Conservation (phyloP, 1,284 basidiomycete species). For the Trametes polyzona region DNA sequence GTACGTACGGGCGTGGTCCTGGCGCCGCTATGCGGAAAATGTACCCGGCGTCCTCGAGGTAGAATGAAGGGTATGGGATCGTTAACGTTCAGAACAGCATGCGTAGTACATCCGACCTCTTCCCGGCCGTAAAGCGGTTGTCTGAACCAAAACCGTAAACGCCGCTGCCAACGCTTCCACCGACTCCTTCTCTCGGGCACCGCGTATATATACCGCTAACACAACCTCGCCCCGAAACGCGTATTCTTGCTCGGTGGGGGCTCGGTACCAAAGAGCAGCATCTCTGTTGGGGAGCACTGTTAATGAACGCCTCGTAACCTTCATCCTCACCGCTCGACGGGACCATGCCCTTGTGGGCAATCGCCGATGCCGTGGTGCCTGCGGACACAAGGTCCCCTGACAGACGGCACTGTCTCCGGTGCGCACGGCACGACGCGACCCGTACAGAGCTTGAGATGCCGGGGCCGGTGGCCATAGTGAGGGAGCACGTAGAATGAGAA, state of each 20-base stretch:
- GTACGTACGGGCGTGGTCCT: slow-evolving; percentile 2
- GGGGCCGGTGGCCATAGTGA: neutral
- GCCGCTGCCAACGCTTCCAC: neutral
- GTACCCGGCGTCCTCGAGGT: neutral
- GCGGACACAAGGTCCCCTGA: neutral
- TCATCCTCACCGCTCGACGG: neutral
- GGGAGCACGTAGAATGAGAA: neutral
- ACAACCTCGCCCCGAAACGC: neutral
- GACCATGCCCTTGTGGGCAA: neutral
- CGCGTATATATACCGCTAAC: neutral
- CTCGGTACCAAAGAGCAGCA: neutral
- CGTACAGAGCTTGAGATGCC: neutral
- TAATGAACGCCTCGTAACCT: neutral
- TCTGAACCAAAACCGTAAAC: slow-evolving; percentile 1
- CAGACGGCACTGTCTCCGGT: neutral
- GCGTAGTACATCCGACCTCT: neutral
- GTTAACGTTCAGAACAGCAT: neutral
- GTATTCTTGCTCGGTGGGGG: neutral
- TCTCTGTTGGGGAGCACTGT: no score
- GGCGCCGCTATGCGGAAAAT: neutral
- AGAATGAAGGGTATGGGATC: neutral
- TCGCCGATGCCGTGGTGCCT: neutral
- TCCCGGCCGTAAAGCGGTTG: neutral
- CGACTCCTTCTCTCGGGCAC: neutral
- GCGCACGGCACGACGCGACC: neutral